Evolutionary conservation across 73 alveolate genomes (phyloP).

Genomic region (Stentor coeruleus): DNA sequence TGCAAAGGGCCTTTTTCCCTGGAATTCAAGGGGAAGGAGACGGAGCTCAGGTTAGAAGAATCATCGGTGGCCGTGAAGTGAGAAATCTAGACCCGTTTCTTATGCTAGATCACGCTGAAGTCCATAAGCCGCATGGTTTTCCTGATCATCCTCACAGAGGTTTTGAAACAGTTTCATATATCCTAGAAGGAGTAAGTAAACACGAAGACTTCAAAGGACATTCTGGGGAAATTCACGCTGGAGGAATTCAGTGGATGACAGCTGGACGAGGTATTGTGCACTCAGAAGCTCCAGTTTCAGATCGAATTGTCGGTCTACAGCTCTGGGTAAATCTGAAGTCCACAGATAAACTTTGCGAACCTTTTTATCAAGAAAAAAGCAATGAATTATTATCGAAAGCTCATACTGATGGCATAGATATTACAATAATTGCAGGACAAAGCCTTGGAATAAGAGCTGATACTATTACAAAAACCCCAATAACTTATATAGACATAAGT

Average conservation of each 20-base stretch:
- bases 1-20: too few species aligned
- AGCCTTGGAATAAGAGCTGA: conserved; percentile 85
- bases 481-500: conserved; percentile 64
- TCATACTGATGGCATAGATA: conserved; percentile 46
- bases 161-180: conserved; percentile 91
- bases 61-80: conserved; percentile 61
- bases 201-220: conserved; percentile 87
- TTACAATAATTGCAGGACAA: conserved; percentile 81
- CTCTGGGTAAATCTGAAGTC: conserved; percentile 76
- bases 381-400: conserved; percentile 49
- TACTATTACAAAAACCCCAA: conserved; percentile 78
- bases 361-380: conserved; percentile 68
- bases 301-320: conserved; percentile 69
- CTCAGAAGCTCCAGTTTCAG: conserved; percentile 82
- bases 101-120: conserved; percentile 70
- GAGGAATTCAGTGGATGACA: conserved; percentile 95
- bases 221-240: conserved; percentile 42
- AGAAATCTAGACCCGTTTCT: conserved; percentile 71
- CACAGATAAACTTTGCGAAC: conserved; percentile 63
- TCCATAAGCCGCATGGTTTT: conserved; percentile 88
- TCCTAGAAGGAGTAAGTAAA: conserved; percentile 68
- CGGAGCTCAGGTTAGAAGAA: conserved; percentile 78
- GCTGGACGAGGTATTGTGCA: conserved; percentile 97
- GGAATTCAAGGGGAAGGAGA: too few species aligned
- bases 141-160: conserved; percentile 99